Conservation (phyloP, 2,329 filamentous ascomycete species). For the Fusarium begoniae region DNA sequence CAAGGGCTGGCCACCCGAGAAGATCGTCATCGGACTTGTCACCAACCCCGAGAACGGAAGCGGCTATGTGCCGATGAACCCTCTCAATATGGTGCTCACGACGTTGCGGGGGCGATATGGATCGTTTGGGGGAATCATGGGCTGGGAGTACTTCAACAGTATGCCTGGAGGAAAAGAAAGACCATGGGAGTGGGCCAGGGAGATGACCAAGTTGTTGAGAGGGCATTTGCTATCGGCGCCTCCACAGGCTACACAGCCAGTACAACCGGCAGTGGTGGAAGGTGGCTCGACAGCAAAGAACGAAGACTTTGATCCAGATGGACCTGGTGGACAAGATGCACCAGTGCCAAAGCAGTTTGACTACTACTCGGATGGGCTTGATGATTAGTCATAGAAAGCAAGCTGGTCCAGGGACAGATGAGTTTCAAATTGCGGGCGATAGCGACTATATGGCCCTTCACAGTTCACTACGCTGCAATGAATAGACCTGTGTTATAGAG, state of each 20-base stretch:
- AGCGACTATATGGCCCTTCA: background rate
- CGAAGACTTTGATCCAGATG: constrained; percentile 41
- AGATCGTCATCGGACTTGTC: constrained; percentile 82
- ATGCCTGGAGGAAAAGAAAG: constrained; percentile 68
- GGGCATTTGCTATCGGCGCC: constrained; percentile 27
- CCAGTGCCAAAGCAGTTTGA: constrained; percentile 46
- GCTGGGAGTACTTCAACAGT: constrained; percentile 95
- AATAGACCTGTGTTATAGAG: no score
- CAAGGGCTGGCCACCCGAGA: constrained; percentile 75
- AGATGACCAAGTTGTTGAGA: constrained; percentile 64
- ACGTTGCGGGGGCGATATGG: constrained; percentile 62
- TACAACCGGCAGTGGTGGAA: background rate
- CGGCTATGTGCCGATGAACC: constrained; percentile 61
- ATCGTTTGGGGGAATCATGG: constrained; percentile 87
- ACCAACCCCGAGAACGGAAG: constrained; percentile 79
- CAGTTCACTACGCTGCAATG: background rate
- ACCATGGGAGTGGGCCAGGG: constrained; percentile 82
- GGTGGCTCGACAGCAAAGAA: background rate
- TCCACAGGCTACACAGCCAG: background rate
- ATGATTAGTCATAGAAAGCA: constrained; percentile 14
- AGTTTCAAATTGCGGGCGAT: background rate
- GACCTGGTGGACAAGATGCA: constrained; percentile 37
- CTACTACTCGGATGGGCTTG: constrained; percentile 47
- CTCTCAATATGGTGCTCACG: constrained; percentile 55
- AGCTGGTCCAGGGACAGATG: background rate